phyloP scores from a whole-genome alignment of 2,329 filamentous ascomycete genomes.

The Geoglossum cookeanum region DNA sequence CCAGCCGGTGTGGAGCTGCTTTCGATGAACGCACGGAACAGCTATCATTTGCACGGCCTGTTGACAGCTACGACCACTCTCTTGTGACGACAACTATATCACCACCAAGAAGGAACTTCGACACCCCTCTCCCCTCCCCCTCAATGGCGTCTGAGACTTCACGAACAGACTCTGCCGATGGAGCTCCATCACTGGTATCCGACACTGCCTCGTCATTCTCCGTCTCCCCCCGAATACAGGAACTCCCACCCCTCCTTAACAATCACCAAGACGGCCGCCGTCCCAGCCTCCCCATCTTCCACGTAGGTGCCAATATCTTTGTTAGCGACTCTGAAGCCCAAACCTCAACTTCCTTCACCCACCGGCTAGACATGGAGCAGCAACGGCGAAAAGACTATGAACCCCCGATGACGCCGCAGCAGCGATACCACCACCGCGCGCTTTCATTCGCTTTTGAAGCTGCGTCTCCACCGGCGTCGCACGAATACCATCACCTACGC shows the following conservation, averaged over 20 bases:
- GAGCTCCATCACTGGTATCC: constrained; percentile 48
- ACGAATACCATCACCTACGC: not conserved
- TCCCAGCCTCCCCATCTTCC: constrained; percentile 15
- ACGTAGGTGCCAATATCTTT: constrained; percentile 8
- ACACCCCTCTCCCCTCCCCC: constrained; percentile 44
- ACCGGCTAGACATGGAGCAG: not conserved
- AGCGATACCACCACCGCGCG: not conserved
- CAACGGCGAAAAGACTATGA: not conserved
- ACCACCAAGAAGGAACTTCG: constrained; percentile 15
- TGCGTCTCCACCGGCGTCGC: not conserved
- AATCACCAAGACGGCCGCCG: constrained; percentile 9
- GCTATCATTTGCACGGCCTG: constrained; percentile 17
- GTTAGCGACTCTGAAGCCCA: constrained; percentile 4
- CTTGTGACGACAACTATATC: constrained; percentile 17
- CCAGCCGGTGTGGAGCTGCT: constrained; percentile 10
- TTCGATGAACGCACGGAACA: constrained; percentile 16
- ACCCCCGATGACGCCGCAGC: too few species aligned
- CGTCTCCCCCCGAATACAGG: constrained; percentile 31
- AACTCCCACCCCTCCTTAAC: constrained; percentile 14
- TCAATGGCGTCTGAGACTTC: constrained; percentile 40
- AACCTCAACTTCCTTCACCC: not conserved
- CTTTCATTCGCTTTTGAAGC: not conserved
- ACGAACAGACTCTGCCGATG: not conserved
- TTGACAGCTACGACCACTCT: constrained; percentile 15
- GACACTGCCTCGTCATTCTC: constrained; percentile 46